Evolutionary conservation across 768 basidiomycete species (phyloP).

Genomic region (Basidioascus undulatus): DNA sequence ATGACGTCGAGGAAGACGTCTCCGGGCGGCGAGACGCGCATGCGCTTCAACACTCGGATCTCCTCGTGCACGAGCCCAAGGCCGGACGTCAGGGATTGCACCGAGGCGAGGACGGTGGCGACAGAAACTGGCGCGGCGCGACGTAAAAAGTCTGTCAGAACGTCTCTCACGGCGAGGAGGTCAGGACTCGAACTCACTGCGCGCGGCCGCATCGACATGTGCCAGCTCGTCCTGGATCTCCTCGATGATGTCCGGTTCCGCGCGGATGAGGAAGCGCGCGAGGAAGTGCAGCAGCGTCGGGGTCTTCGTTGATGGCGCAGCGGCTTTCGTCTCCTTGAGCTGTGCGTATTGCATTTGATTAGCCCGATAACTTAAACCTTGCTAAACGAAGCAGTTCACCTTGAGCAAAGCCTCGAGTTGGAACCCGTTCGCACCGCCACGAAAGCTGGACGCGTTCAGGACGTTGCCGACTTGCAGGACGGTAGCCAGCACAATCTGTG

Average conservation of each 20-base stretch:
- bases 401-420: slow-evolving; percentile 57
- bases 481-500: no score
- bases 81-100: slow-evolving; percentile 33
- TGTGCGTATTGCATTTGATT: slow-evolving; percentile 16
- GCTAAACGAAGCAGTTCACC: slow-evolving; percentile 22
- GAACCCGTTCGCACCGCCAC: slow-evolving; percentile 66
- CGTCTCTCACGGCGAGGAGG: neutral
- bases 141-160: neutral
- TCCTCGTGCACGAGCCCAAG: slow-evolving; percentile 34
- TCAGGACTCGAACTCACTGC: slow-evolving; percentile 26
- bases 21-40: slow-evolving; percentile 16
- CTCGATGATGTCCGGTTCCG: slow-evolving; percentile 35
- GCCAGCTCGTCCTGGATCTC: slow-evolving; percentile 59
- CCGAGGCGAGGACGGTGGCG: slow-evolving; percentile 34
- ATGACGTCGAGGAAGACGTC: slow-evolving; percentile 47
- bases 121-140: slow-evolving; percentile 62
- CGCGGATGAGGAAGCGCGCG: slow-evolving; percentile 44
- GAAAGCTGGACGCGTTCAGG: slow-evolving; percentile 56
- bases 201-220: slow-evolving; percentile 55
- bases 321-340: slow-evolving; percentile 65
- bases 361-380: slow-evolving; percentile 2
- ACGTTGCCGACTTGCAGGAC: slow-evolving; percentile 58
- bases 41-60: slow-evolving; percentile 22
- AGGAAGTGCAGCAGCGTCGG: slow-evolving; percentile 81
- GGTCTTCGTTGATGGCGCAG: slow-evolving; percentile 38